These are phyloP conservation scores for Spergularia bocconei DNA, from an alignment of 148 eudicot genomes.

Conservation along the genomic window DNA sequence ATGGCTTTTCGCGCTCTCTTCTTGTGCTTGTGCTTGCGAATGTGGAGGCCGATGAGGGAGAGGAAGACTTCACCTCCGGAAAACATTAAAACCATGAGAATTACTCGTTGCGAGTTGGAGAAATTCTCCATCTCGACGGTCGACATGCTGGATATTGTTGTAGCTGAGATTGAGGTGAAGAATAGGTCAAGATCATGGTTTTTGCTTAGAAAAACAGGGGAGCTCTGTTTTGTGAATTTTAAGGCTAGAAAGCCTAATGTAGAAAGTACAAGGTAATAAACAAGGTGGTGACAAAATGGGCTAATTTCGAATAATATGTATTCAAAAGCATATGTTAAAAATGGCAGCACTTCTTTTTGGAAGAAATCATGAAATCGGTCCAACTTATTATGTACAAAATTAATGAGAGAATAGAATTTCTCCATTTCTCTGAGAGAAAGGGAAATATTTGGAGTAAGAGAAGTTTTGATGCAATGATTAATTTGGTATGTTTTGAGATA, in stretches of 20 bases:
- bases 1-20: slow-evolving; percentile 4
- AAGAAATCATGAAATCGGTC: neutral
- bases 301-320: slow-evolving; percentile 14
- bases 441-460: too few relatives aligned
- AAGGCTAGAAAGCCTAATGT: slow-evolving; percentile 29
- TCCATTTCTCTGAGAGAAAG: slow-evolving; percentile 2
- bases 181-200: slow-evolving; percentile 28
- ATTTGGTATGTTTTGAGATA: neutral
- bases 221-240: slow-evolving; percentile 4
- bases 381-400: neutral
- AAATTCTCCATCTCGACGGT: slow-evolving; percentile 61
- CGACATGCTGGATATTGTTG: slow-evolving; percentile 59
- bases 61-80: slow-evolving; percentile 47
- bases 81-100: slow-evolving; percentile 43
- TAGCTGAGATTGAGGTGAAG: slow-evolving; percentile 49
- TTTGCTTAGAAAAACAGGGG: slow-evolving; percentile 1
- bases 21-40: slow-evolving; percentile 23
- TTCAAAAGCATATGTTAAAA: neutral
- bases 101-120: slow-evolving; percentile 38
- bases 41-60: slow-evolving; percentile 40
- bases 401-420: neutral
- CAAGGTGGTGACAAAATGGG: slow-evolving; percentile 33
- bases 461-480: neutral
- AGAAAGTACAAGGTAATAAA: slow-evolving; percentile 28
- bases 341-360: neutral